Conservation (phyloP, 495 filamentous ascomycete genomes). For the Xylaria intraflava region DNA sequence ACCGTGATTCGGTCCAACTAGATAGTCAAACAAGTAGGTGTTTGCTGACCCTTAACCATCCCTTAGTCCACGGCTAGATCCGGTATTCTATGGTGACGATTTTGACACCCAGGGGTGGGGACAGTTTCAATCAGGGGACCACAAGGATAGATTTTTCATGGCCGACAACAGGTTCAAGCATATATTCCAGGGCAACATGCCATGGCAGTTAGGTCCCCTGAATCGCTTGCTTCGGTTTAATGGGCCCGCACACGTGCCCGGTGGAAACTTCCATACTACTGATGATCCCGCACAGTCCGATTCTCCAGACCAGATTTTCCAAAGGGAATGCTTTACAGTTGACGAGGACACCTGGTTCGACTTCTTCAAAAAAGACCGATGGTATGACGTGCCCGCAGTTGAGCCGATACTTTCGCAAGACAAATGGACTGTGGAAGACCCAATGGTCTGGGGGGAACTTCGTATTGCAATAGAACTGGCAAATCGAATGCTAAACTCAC, state of each 20-base stretch:
- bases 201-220: conserved; percentile 2
- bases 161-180: background rate
- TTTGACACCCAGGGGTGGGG: background rate
- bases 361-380: conserved; percentile 4
- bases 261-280: background rate
- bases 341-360: conserved; percentile 4
- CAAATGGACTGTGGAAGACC: background rate
- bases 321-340: background rate
- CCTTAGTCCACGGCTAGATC: background rate
- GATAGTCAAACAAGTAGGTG: too few relatives aligned
- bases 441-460: background rate
- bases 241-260: background rate
- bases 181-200: background rate
- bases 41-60: background rate
- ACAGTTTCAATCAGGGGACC: background rate
- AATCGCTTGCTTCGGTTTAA: background rate
- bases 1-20: too few relatives aligned
- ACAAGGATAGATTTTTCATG: background rate
- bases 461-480: background rate
- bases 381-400: background rate
- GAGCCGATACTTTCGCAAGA: background rate
- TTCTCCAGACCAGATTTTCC: background rate
- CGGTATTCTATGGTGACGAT: background rate
- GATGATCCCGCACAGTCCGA: background rate
- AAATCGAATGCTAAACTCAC: background rate